Conservation (phyloP, 768 basidiomycete genomes). For the Kwoniella sp. region DNA sequence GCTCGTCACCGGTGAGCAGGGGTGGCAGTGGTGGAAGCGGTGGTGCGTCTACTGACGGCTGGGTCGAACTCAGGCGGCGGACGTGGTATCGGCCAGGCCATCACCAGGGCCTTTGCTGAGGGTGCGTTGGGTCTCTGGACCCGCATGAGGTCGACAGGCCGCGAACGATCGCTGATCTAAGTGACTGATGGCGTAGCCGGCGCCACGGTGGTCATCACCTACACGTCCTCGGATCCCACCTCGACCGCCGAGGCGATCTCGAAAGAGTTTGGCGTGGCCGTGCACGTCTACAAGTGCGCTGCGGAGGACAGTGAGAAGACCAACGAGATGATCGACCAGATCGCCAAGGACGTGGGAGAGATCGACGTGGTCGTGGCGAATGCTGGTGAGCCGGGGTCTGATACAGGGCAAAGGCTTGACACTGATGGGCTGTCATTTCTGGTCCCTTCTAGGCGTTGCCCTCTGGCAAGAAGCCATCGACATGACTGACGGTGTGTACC, state of each 20-base stretch:
- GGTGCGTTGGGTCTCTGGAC: slow-evolving; percentile 16
- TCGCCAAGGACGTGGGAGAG: slow-evolving; percentile 38
- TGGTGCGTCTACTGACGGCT: background rate
- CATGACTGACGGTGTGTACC: slow-evolving; percentile 35
- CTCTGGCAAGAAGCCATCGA: slow-evolving; percentile 35
- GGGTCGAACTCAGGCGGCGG: slow-evolving; percentile 47
- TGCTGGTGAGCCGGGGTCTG: slow-evolving; percentile 37
- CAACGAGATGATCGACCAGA: slow-evolving; percentile 33
- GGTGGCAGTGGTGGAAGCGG: too few relatives aligned
- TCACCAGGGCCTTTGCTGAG: slow-evolving; percentile 56
- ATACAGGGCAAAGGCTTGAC: too few relatives aligned
- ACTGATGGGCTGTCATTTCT: background rate
- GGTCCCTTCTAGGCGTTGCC: slow-evolving; percentile 25
- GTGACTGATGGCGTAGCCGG: slow-evolving; percentile 52
- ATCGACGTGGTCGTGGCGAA: slow-evolving; percentile 48
- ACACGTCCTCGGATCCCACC: slow-evolving; percentile 48
- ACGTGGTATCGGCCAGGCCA: slow-evolving; percentile 57
- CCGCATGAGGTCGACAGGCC: background rate
- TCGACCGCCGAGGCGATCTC: slow-evolving; percentile 31
- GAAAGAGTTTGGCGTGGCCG: slow-evolving; percentile 27
- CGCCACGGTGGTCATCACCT: slow-evolving; percentile 62
- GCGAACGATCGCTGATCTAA: background rate
- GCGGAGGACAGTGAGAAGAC: slow-evolving; percentile 33
- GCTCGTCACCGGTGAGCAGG: slow-evolving; percentile 53
- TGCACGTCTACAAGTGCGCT: slow-evolving; percentile 45